Base-by-base conservation (phyloP, 352 stramenopile species). In the Globisporangium emineosum region DNA sequence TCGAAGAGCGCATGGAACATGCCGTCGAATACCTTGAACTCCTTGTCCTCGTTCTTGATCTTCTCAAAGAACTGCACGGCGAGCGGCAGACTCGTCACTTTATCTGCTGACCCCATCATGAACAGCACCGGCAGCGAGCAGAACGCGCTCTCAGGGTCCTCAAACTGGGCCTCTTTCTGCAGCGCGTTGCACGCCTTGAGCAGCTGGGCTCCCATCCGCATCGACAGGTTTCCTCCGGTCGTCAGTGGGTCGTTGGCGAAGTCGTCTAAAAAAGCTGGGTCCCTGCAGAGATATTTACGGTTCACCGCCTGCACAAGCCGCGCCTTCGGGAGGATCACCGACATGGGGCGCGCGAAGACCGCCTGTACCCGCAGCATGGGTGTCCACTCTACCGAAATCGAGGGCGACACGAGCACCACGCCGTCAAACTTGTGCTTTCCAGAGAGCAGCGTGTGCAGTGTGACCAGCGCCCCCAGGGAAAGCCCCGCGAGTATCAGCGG, bases 1-100 rank as follows among this genome's bases (percentile, higher is more conserved):
- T 90, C 75, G 56, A 79, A 89, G 9, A 89, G 67, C 30, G 72
- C 71, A 27, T 91, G 81, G 55, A 69, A 89, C 13, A 79, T 62
- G 4, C 77, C 80, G 2, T 76, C 65, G 25, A 91, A 79, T 5
- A 78, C 49, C 60, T 76, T 78, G 50, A 89, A 73, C 29, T 78
- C 65, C 64, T 91, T 91, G 72, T 90, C 79, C 7, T 47, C 59
- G 43, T 58, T 77, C 1, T 59, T 58, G 19, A 79, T 19, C 2
- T 70, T 70, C 7, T 55, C 61, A 53, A 77, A 74, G 49, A 89
- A 90, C 33, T 71, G 49, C 30, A 76, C 12, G 1, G 78, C 78
- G 13, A 79, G 32, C 23, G 70, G 62, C 8, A 83, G 47, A 57
- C 68, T 83, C 54, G 74, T 79, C 23, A 84, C 68, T 47, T 82